Conservation (phyloP, 2,329 filamentous ascomycete genomes). For the Scedosporium minutisporum region DNA sequence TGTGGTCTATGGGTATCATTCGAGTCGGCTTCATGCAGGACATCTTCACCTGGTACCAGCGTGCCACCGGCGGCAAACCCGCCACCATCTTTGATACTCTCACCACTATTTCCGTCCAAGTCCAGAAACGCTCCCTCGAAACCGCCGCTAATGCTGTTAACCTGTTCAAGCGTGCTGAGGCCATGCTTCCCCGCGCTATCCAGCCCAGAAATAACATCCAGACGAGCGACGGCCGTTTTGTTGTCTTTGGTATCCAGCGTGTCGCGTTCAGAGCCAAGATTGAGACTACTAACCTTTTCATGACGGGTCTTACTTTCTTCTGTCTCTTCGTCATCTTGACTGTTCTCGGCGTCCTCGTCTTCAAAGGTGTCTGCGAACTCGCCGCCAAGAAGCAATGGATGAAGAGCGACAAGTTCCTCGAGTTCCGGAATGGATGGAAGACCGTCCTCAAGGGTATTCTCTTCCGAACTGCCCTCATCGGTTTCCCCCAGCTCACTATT, state of each 20-base stretch:
- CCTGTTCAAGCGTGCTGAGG: conserved; percentile 45
- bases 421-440: conserved; percentile 91
- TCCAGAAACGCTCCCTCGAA: conserved; percentile 53
- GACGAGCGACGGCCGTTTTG: conserved; percentile 43
- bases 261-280: conserved; percentile 80
- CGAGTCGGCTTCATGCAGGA: conserved; percentile 75
- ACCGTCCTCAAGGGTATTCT: conserved; percentile 89
- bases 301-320: conserved; percentile 86
- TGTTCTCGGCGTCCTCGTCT: conserved; percentile 60
- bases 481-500: conserved; percentile 83
- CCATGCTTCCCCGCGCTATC: conserved; percentile 40
- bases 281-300: conserved; percentile 84
- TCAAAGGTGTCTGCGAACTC: conserved; percentile 74
- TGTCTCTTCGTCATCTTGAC: conserved; percentile 71
- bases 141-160: conserved; percentile 27
- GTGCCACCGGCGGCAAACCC: conserved; percentile 79
- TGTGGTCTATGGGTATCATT: conserved; percentile 97
- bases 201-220: conserved; percentile 45
- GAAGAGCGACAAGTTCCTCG: conserved; percentile 75
- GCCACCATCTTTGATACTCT: conserved; percentile 69
- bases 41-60: conserved; percentile 93
- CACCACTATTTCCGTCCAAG: conserved; percentile 68
- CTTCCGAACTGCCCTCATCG: conserved; percentile 82
- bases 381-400: conserved; percentile 67
- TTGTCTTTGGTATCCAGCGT: conserved; percentile 76